Evolutionary conservation across 2,329 filamentous ascomycete genomes (phyloP).

Genomic region (Bipolaris gigantea): DNA sequence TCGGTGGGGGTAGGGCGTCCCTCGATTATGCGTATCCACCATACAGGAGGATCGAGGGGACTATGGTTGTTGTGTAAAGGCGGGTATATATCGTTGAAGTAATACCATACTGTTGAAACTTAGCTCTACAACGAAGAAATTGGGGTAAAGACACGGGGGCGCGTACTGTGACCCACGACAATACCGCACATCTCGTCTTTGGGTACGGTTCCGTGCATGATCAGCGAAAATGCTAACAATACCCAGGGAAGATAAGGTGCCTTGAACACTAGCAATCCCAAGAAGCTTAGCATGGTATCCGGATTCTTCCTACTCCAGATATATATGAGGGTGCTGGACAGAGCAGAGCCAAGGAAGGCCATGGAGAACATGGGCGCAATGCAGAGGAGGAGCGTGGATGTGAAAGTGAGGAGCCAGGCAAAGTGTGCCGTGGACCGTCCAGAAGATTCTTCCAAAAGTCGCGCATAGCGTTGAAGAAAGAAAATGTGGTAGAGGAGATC

Average conservation of each 20-base stretch:
- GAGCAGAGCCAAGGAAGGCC: conserved; percentile 89
- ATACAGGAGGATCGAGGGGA: conserved; percentile 84
- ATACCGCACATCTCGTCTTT: conserved; percentile 97
- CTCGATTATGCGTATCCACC: conserved; percentile 87
- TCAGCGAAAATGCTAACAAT: conserved; percentile 84
- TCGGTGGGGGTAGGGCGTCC: conserved; percentile 32
- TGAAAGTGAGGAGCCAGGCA: conserved; percentile 89
- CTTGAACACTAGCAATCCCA: conserved; percentile 87
- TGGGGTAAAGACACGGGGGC: background rate
- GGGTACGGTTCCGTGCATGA: conserved; percentile 86
- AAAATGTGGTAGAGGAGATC: conserved; percentile 98
- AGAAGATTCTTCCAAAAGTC: conserved; percentile 92
- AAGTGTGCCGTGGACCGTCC: conserved; percentile 89
- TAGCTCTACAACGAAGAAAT: conserved; percentile 1
- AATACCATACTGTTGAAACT: conserved; percentile 75
- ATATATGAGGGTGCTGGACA: conserved; percentile 92
- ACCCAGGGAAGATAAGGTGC: conserved; percentile 97
- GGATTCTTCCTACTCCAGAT: conserved; percentile 97
- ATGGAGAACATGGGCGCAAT: conserved; percentile 87
- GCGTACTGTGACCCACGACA: conserved; percentile 76
- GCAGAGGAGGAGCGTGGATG: conserved; percentile 74
- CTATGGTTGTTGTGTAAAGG: conserved; percentile 81
- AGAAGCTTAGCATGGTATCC: conserved; percentile 80
- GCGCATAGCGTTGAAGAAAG: conserved; percentile 95
- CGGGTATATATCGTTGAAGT: conserved; percentile 95